These are phyloP conservation scores for Eragrostis nindensis DNA, from an alignment of 176 grass and related monocot genomes.

Conservation along the genomic window DNA sequence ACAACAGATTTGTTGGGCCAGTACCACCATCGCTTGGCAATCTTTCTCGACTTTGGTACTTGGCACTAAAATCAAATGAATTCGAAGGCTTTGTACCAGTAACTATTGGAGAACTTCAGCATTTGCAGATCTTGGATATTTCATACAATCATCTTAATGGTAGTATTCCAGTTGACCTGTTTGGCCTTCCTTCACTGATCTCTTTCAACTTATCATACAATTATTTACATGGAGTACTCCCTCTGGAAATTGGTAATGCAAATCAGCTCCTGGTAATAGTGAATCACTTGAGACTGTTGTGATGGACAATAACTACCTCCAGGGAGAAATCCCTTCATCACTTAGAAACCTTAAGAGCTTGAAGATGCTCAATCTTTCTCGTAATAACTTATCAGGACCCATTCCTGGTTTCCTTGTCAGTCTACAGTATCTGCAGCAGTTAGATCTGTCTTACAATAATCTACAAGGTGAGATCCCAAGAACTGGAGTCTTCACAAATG, in stretches of 20 bases:
- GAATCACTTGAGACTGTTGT: slow-evolving; percentile 20
- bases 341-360: slow-evolving; percentile 19
- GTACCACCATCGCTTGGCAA: slow-evolving; percentile 9
- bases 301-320: slow-evolving; percentile 12
- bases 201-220: slow-evolving; percentile 32
- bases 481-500: slow-evolving; percentile 20
- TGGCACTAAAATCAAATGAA: neutral
- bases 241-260: slow-evolving; percentile 26
- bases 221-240: slow-evolving; percentile 1
- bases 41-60: slow-evolving; percentile 1
- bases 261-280: slow-evolving; percentile 9
- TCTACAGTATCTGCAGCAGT: neutral
- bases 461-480: slow-evolving; percentile 27
- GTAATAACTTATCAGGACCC: slow-evolving; percentile 13
- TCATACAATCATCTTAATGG: slow-evolving; percentile 27
- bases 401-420: slow-evolving; percentile 8
- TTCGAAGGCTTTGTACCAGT: slow-evolving; percentile 11
- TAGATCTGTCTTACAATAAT: slow-evolving; percentile 38
- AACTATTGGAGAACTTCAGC: slow-evolving; percentile 21
- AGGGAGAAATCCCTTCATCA: slow-evolving; percentile 17
- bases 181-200: neutral
- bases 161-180: slow-evolving; percentile 9
- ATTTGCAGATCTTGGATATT: slow-evolving; percentile 28
- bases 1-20: slow-evolving; percentile 26
- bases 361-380: slow-evolving; percentile 24